Base-by-base conservation (phyloP, 2,329 filamentous ascomycete genomes). In the Cytospora chrysosperma region DNA sequence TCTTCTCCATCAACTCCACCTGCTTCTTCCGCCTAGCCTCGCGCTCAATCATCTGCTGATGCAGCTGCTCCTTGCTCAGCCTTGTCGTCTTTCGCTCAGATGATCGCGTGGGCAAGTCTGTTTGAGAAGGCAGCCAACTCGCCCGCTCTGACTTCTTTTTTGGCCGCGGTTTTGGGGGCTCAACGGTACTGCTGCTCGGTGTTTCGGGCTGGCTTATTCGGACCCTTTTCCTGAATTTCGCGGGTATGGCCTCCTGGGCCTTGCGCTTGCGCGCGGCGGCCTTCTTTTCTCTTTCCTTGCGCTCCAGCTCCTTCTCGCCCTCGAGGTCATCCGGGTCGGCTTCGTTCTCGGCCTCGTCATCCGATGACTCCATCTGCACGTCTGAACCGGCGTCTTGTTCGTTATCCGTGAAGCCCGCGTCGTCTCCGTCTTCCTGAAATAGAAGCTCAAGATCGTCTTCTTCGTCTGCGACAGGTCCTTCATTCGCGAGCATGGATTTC, bases 241-340 rank as follows among this genome's bases (percentile, higher is more conserved):
- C 85, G 6, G 89, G 87, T 64, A 93, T 88, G 30, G 86, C 88
- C 65, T 93, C 88, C 70, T 91, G 87, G 1, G 89, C 86, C 72
- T 94, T 96, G 68, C 92, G 87, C 77, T 97, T 97, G 74, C 92
- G 79, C 57, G 82, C 91, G 3, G 84, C 86, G 63, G 82, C 76
- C 70, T 81, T 85, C 70, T 89, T 89, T 64, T 85, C 86, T 69
- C 87, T 88, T 63, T 89, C 92, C 69, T 90, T 85, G 67, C 86
- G 88, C 76, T 95, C 88, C 61, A 99, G 75, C 76, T 96, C 92
- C 70, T 88, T 90, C 77, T 99, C 95, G 37, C 95, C 95, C 62
- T 92, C 91, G 5, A 95, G 75, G 50, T 96, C 92, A 68, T 95
- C 86, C 24, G 82, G 83, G 30, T 73, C 74, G 61, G 75, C 77